Base-by-base conservation (phyloP, 192 early-diverging fungal species). In the Linnemannia hyalina region DNA sequence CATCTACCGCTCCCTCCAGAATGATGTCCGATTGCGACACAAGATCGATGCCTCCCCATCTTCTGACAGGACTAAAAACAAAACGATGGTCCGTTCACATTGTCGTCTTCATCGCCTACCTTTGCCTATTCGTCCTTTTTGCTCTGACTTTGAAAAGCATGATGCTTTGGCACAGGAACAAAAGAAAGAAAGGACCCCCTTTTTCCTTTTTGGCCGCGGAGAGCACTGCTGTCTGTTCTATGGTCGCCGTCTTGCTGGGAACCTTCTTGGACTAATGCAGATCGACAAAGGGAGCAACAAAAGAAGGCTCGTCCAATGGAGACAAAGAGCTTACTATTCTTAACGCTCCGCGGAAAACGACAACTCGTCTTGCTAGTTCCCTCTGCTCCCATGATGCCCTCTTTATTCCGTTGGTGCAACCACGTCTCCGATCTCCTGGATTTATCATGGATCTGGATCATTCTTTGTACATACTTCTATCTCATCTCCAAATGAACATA, bases 11-110 rank as follows among this genome's bases (percentile, higher is more conserved):
- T 44, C 44, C 7, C 44, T 44, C 44, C 44, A 44, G 1, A 44
- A 18, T 20, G 16, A 49, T 0, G 16, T 49, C 47, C 47, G 2
- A 49, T 49, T 49, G 47, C 13, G 1, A 13, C 47, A 49, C 47
- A 49, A 49, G 47, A 16, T 49, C 47, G 15, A 49, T 49, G 18
- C 16, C 47, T 13, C 47, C 16, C 3, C 3, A 35, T 40, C 16
- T 18, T 18, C 15, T 26, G 10, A n/a, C 60, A 63, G 26, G 20
- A 6, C 26, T 2, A n/a, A 3, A 20, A 29, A 63, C 26, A 63
- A 63, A 57, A 13, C 60, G 60, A 63, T 63, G 60, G 60, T 63
- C 60, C 60, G 60, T 63, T 63, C 60, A 63, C 60, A n/a, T 29
- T 1, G 26, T 63, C 26, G 6, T 63, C 26, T 8, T 29, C n/a